phyloP scores from a whole-genome alignment of 2,329 filamentous ascomycete genomes.

The Ceratocystis lukuohia region DNA sequence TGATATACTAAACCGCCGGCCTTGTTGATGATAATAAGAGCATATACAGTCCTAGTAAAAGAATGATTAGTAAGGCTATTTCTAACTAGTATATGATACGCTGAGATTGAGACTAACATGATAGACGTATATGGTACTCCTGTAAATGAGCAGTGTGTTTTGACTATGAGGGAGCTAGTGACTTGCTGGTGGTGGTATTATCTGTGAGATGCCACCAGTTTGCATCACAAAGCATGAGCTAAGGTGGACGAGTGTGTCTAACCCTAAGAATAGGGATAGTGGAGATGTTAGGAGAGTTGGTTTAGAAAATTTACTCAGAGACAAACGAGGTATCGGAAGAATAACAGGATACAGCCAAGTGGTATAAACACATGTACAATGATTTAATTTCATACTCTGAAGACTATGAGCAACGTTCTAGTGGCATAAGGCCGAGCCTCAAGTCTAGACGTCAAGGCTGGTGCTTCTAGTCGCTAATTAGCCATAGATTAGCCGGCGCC shows the following conservation, averaged over 20 bases:
- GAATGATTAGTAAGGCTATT: not conserved
- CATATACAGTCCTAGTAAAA: conserved; percentile 67
- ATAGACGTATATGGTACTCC: not conserved
- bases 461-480: not conserved
- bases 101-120: not conserved
- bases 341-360: not conserved
- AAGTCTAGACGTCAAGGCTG: not conserved
- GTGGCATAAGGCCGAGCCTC: not conserved
- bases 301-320: not conserved
- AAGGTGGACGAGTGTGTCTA: not conserved
- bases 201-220: not conserved
- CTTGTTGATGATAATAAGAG: conserved; percentile 97
- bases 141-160: not conserved
- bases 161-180: not conserved
- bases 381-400: not conserved
- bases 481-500: conserved; percentile 18
- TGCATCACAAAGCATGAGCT: not conserved
- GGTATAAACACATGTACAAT: not conserved
- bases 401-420: not conserved
- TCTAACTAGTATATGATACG: not conserved
- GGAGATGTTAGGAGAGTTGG: not conserved
- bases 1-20: conserved; percentile 94
- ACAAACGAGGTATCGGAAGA: not conserved
- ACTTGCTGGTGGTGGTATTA: not conserved
- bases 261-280: not conserved